A percentile compares a stretch with the other conserved stretches of the same genome.
Evolutionary conservation across 192 early-diverging fungal species (phyloP).

Genomic region (Coemansia reversa): DNA sequence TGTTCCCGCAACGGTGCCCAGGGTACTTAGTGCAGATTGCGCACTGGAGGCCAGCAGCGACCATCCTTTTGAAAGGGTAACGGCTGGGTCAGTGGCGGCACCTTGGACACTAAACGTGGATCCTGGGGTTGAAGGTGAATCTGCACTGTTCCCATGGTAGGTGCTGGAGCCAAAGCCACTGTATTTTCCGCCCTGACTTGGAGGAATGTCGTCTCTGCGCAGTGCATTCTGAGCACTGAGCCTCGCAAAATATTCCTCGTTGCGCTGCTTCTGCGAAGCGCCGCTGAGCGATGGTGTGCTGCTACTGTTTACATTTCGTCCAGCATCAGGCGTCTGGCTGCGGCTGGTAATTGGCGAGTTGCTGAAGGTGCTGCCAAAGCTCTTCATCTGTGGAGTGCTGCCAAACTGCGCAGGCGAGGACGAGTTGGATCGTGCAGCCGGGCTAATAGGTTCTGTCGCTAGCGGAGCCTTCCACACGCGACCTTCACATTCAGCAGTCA

Average conservation of each 20-base stretch:
- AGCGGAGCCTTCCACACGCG: constrained; percentile 49
- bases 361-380: constrained; percentile 10
- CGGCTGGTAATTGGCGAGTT: constrained; percentile 23
- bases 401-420: constrained; percentile 28
- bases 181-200: constrained; percentile 76
- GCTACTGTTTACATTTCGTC: constrained; percentile 9
- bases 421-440: constrained; percentile 22
- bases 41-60: constrained; percentile 60
- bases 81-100: constrained; percentile 66
- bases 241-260: constrained; percentile 78
- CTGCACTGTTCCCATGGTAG: neutral
- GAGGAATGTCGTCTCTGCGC: constrained; percentile 64
- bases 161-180: constrained; percentile 65
- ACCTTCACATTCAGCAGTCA: constrained; percentile 70
- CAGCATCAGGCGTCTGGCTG: constrained; percentile 32
- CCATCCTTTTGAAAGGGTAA: constrained; percentile 69
- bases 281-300: constrained; percentile 11
- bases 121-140: constrained; percentile 13
- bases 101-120: constrained; percentile 51
- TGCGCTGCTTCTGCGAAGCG: constrained; percentile 60
- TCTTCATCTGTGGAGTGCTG: constrained; percentile 55
- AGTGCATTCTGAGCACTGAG: constrained; percentile 60
- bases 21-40: constrained; percentile 43
- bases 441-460: constrained; percentile 17
- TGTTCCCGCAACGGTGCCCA: constrained; percentile 42